Percentiles rank a stretch among this genome's conserved stretches.
These are phyloP conservation scores for Saccharomyces uvarum DNA, from an alignment of 1,139 yeast genomes.

Conservation along the genomic window DNA sequence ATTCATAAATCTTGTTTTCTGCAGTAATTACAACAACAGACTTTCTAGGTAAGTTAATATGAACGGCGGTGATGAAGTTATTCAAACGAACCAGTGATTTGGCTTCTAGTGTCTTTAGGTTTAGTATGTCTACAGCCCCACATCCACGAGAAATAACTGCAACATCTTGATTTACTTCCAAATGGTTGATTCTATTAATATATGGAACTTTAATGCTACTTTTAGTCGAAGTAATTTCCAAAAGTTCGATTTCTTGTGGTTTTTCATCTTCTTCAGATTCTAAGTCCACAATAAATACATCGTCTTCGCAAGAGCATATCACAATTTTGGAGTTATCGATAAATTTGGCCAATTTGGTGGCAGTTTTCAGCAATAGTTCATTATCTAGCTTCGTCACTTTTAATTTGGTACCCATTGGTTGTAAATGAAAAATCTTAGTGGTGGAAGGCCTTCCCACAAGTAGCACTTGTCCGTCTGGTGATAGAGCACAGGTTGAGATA, in stretches of 20 bases:
- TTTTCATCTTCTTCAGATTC: constrained; percentile 40
- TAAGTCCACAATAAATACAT: constrained; percentile 45
- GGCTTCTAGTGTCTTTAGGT: constrained; percentile 26
- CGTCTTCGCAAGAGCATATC: constrained; percentile 60
- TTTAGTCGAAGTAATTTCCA: constrained; percentile 30
- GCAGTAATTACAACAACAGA: constrained; percentile 62
- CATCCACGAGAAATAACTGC: constrained; percentile 54
- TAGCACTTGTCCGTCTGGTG: constrained; percentile 56
- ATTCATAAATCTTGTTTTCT: constrained; percentile 70
- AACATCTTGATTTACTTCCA: constrained; percentile 40
- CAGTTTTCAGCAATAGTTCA: constrained; percentile 36
- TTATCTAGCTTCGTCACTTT: constrained; percentile 49
- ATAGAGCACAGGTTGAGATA: constrained; percentile 62
- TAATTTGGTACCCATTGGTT: constrained; percentile 37
- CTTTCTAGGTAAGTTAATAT: constrained; percentile 41
- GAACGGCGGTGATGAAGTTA: constrained; percentile 55
- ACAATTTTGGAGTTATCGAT: constrained; percentile 42
- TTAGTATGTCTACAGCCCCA: constrained; percentile 58
- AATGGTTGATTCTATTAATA: constrained; percentile 42
- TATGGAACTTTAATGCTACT: constrained; percentile 32
- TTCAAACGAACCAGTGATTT: constrained; percentile 44
- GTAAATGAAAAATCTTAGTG: constrained; percentile 60
- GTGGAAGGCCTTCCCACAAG: constrained; percentile 66
- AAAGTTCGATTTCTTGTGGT: constrained; percentile 33
- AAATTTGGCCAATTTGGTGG: constrained; percentile 50